A percentile compares a stretch with the other conserved stretches of the same genome.
Evolutionary conservation across 2,329 filamentous ascomycete species (phyloP).

Genomic region (Neofusicoccum ribis): DNA sequence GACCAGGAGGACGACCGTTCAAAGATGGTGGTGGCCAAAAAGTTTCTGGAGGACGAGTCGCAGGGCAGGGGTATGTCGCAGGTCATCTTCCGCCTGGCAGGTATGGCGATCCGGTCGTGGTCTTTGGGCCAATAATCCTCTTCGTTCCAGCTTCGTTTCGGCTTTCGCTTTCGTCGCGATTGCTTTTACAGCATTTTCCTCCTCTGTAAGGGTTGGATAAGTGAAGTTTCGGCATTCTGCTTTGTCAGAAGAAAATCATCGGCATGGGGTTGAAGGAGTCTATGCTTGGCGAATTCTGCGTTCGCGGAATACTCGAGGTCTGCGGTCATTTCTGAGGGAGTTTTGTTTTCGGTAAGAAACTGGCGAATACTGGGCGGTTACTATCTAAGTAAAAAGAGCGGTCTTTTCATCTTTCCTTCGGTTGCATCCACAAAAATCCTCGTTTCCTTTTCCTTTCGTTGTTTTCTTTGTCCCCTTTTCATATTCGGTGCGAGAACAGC

Average conservation of each 20-base stretch:
- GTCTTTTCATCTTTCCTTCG: not conserved
- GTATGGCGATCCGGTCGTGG: slow-evolving; percentile 51
- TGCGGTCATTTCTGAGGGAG: slow-evolving; percentile 16
- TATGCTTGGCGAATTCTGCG: slow-evolving; percentile 8
- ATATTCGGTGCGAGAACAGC: not conserved
- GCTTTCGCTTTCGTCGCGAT: not conserved
- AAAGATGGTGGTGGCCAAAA: slow-evolving; percentile 51
- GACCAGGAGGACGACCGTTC: slow-evolving; percentile 39
- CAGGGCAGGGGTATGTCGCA: slow-evolving; percentile 45
- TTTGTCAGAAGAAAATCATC: slow-evolving; percentile 19
- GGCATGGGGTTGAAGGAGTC: slow-evolving; percentile 16
- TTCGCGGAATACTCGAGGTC: slow-evolving; percentile 1
- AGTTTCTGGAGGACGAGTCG: slow-evolving; percentile 50
- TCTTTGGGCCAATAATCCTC: slow-evolving; percentile 10
- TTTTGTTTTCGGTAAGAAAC: slow-evolving; percentile 12
- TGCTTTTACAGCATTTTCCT: slow-evolving; percentile 6
- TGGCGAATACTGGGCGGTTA: slow-evolving; percentile 5
- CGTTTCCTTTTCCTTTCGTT: not conserved
- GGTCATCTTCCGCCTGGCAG: slow-evolving; percentile 50
- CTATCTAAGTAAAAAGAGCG: slow-evolving; percentile 16
- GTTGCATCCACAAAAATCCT: slow-evolving; percentile 7
- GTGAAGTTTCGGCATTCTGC: slow-evolving; percentile 17
- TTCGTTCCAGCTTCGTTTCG: slow-evolving; percentile 3
- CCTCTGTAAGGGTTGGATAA: slow-evolving; percentile 16
- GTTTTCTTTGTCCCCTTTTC: not conserved